phyloP scores from a whole-genome alignment of 1,284 basidiomycete genomes.

The Ustilago crameri region DNA sequence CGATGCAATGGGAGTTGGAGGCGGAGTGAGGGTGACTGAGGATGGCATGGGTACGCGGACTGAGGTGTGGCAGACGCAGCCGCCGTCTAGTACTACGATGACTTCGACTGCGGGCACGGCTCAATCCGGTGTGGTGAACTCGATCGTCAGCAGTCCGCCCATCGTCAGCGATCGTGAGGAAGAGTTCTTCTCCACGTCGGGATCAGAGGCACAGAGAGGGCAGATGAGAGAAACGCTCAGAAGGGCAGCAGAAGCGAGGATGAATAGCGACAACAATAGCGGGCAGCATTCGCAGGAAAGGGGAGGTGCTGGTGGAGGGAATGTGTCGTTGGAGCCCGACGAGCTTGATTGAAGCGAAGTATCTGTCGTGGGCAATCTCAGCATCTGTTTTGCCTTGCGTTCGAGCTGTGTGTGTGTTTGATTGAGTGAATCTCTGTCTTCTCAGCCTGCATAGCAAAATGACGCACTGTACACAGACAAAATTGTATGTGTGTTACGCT shows the following conservation, averaged over 20 bases:
- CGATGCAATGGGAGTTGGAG: no score
- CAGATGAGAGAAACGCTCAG: slow-evolving; percentile 33
- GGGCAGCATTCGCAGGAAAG: neutral
- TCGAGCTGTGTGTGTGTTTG: neutral
- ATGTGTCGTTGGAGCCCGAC: slow-evolving; percentile 33
- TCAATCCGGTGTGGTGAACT: slow-evolving; percentile 16
- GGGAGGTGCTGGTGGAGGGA: neutral
- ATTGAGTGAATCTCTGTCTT: neutral
- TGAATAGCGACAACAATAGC: neutral
- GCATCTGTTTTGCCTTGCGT: no score
- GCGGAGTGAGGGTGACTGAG: slow-evolving; percentile 7
- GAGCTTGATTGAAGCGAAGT: slow-evolving; percentile 44
- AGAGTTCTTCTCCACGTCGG: slow-evolving; percentile 11
- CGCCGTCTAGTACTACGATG: slow-evolving; percentile 25
- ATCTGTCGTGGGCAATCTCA: no score
- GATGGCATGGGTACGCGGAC: slow-evolving; percentile 11
- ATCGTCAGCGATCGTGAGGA: slow-evolving; percentile 38
- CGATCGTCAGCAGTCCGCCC: slow-evolving; percentile 36
- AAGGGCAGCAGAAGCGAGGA: slow-evolving; percentile 27
- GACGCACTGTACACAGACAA: no score
- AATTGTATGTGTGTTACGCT: no score
- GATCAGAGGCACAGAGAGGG: neutral
- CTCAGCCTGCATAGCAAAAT: no score
- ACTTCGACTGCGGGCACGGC: slow-evolving; percentile 14
- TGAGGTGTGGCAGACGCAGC: slow-evolving; percentile 23